Conservation (phyloP, 148 eudicot genomes). For the Arctostaphylos glauca region DNA sequence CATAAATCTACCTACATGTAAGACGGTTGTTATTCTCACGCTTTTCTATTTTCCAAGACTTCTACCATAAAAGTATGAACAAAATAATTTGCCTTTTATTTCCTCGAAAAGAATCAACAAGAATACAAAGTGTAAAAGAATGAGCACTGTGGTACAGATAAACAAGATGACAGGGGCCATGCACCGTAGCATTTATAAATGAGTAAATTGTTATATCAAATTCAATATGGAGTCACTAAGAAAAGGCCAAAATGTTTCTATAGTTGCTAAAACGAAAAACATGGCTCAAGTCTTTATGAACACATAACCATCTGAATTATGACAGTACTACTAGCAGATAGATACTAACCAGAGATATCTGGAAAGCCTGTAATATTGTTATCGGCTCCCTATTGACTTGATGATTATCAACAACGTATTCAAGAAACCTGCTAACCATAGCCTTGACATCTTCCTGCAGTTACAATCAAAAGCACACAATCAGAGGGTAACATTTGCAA, state of each 20-base stretch:
- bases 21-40: neutral
- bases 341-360: constrained; percentile 71
- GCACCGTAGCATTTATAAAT: neutral
- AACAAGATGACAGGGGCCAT: neutral
- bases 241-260: neutral
- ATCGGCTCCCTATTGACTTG: constrained; percentile 56
- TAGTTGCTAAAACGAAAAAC: neutral
- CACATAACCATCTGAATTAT: neutral
- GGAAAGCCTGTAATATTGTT: constrained; percentile 69
- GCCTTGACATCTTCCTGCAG: constrained; percentile 63
- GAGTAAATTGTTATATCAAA: neutral
- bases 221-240: neutral
- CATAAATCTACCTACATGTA: neutral
- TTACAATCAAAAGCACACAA: constrained; percentile 10
- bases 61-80: neutral
- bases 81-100: neutral
- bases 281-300: neutral
- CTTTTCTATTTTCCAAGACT: neutral
- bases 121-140: too few relatives aligned
- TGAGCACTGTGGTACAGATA: neutral
- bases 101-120: neutral
- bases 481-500: neutral
- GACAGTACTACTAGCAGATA: neutral
- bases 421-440: constrained; percentile 53
- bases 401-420: constrained; percentile 59